A percentile compares a stretch with the other conserved stretches of the same genome.
Evolutionary conservation across 2,329 filamentous ascomycete genomes (phyloP).

Genomic region (Colletotrichum gigasporum): DNA sequence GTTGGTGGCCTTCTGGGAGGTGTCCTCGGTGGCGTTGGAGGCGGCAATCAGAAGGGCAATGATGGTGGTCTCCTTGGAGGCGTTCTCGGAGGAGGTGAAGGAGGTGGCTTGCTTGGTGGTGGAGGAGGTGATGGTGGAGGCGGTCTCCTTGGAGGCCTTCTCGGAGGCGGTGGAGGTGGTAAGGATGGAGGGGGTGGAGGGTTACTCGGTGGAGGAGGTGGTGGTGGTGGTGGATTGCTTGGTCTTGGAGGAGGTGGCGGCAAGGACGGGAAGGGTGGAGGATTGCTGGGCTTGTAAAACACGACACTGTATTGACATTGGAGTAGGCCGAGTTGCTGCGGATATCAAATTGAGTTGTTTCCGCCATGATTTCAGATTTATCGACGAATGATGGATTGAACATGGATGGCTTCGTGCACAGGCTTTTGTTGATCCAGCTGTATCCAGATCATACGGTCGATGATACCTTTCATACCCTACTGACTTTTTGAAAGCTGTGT

Average conservation of each 20-base stretch:
- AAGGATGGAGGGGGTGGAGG: not conserved
- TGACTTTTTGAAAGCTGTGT: no score
- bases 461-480: no score
- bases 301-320: no score
- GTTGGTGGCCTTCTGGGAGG: slow-evolving; percentile 23
- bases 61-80: not conserved
- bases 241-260: not conserved
- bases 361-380: no score
- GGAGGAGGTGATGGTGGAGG: not conserved
- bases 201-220: not conserved
- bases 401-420: no score
- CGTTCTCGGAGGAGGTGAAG: slow-evolving; percentile 9
- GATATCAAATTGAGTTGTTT: no score
- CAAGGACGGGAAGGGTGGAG: not conserved
- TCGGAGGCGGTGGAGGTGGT: slow-evolving; percentile 4
- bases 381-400: no score
- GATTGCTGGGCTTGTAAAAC: not conserved
- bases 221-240: not conserved
- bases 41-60: not conserved
- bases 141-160: not conserved
- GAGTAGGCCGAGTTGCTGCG: no score
- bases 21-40: slow-evolving; percentile 16
- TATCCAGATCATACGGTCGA: no score
- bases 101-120: not conserved
- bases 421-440: no score